Conservation (phyloP, 495 filamentous ascomycete species). For the Lentithecium fluviatile region DNA sequence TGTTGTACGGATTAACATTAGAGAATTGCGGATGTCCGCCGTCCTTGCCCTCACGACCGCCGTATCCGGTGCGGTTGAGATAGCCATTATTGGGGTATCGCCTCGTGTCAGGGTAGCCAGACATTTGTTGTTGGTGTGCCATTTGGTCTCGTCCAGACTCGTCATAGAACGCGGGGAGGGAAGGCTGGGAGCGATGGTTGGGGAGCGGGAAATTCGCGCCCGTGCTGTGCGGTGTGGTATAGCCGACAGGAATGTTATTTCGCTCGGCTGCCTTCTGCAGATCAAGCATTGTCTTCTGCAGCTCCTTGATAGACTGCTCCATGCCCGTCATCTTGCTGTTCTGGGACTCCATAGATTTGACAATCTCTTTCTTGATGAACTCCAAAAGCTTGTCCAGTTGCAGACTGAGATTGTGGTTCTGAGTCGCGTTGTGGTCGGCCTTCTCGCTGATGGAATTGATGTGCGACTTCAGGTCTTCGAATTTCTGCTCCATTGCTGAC, state of each 20-base stretch:
- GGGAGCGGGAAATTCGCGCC: neutral
- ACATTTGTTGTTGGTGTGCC: constrained; percentile 1
- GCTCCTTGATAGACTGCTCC: constrained; percentile 13
- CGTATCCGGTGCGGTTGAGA: neutral
- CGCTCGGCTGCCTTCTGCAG: constrained; percentile 15
- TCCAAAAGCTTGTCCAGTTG: constrained; percentile 28
- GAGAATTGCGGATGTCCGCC: neutral
- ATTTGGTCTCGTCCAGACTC: constrained; percentile 3
- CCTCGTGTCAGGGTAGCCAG: neutral
- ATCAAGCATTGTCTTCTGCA: constrained; percentile 20
- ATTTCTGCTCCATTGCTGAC: constrained; percentile 8
- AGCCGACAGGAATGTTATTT: neutral
- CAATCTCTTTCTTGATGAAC: constrained; percentile 20
- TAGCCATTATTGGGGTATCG: neutral
- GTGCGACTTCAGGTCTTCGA: constrained; percentile 27
- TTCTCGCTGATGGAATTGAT: constrained; percentile 17
- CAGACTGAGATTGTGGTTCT: constrained; percentile 3
- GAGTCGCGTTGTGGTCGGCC: constrained; percentile 1
- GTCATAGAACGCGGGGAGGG: constrained; percentile 8
- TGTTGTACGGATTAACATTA: neutral
- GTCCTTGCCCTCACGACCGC: constrained; percentile 10
- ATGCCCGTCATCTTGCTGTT: constrained; percentile 11
- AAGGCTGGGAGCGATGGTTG: constrained; percentile 22
- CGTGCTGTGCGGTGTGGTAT: neutral
- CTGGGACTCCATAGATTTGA: constrained; percentile 9